phyloP scores from a whole-genome alignment of 306 rosid genomes.

The Fragaria nilgerrensis region DNA sequence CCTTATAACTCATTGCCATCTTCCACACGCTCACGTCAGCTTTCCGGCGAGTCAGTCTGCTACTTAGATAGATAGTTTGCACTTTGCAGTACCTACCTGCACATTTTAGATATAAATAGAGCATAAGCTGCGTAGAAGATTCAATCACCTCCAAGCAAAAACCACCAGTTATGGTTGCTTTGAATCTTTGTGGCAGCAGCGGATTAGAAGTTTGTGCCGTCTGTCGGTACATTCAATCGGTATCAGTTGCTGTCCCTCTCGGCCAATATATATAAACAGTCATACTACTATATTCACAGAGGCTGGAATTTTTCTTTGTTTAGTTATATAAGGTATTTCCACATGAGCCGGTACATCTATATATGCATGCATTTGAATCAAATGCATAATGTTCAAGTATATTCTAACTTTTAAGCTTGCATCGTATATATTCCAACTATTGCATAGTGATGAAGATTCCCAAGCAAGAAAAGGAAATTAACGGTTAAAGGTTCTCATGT shows the following conservation, averaged over 20 bases:
- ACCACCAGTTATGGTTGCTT: conserved; percentile 4
- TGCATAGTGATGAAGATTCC: background rate
- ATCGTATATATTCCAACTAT: background rate
- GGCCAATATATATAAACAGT: background rate
- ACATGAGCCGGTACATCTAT: background rate
- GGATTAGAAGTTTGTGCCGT: conserved; percentile 26
- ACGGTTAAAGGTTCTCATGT: background rate
- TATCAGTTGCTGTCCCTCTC: conserved; percentile 13
- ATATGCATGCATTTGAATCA: background rate
- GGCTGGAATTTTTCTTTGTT: background rate
- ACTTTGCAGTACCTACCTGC: background rate
- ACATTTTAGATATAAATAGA: background rate
- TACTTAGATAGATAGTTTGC: background rate
- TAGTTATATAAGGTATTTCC: background rate
- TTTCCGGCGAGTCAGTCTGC: background rate
- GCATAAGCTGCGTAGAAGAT: background rate
- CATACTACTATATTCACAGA: background rate
- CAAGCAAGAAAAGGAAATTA: background rate
- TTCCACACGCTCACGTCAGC: background rate
- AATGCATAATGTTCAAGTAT: background rate
- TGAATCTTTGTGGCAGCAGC: conserved; percentile 12
- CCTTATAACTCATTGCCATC: conserved; percentile 20
- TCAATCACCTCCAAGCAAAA: background rate
- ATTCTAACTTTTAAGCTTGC: background rate
- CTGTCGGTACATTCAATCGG: conserved; percentile 35